These are phyloP conservation scores for Allodekkera sacchari DNA, from an alignment of 805 yeast genomes.

Conservation along the genomic window DNA sequence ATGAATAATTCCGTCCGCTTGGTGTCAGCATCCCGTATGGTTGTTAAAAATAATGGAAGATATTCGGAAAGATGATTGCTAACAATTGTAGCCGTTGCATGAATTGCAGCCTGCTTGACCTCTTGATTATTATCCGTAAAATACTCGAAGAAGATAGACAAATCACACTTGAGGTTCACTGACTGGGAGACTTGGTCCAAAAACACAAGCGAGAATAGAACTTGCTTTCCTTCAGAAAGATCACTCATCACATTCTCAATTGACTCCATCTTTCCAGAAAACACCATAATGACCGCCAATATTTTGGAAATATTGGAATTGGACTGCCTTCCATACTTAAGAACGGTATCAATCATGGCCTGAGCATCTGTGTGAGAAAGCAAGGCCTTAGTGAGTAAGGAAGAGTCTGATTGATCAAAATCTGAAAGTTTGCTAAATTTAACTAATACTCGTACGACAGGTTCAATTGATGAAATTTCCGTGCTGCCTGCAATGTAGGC, in stretches of 20 bases:
- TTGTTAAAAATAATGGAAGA: slow-evolving; percentile 29
- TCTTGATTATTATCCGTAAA: slow-evolving; percentile 24
- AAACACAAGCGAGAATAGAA: slow-evolving; percentile 28
- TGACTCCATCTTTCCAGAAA: slow-evolving; percentile 24
- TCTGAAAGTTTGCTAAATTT: slow-evolving; percentile 9
- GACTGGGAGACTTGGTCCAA: slow-evolving; percentile 42
- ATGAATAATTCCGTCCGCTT: slow-evolving; percentile 3
- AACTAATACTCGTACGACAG: slow-evolving; percentile 9
- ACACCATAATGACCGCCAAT: slow-evolving; percentile 27
- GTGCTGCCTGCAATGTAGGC: slow-evolving; percentile 5
- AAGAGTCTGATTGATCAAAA: slow-evolving; percentile 14
- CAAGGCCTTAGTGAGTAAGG: slow-evolving; percentile 12
- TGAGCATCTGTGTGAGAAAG: slow-evolving; percentile 7
- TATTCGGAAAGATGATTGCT: slow-evolving; percentile 30
- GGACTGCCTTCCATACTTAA: slow-evolving; percentile 12
- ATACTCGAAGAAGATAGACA: slow-evolving; percentile 29
- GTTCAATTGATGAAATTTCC: slow-evolving; percentile 4
- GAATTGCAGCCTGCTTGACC: slow-evolving; percentile 39
- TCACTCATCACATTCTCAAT: slow-evolving; percentile 13
- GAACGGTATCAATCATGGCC: slow-evolving; percentile 9
- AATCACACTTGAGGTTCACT: slow-evolving; percentile 23
- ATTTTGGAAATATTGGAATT: slow-evolving; percentile 20
- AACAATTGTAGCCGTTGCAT: slow-evolving; percentile 43
- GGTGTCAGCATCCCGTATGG: neutral
- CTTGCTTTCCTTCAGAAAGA: slow-evolving; percentile 14